These are phyloP conservation scores for Cyclocybe aegerita DNA, from an alignment of 768 basidiomycete species.

Conservation along the genomic window DNA sequence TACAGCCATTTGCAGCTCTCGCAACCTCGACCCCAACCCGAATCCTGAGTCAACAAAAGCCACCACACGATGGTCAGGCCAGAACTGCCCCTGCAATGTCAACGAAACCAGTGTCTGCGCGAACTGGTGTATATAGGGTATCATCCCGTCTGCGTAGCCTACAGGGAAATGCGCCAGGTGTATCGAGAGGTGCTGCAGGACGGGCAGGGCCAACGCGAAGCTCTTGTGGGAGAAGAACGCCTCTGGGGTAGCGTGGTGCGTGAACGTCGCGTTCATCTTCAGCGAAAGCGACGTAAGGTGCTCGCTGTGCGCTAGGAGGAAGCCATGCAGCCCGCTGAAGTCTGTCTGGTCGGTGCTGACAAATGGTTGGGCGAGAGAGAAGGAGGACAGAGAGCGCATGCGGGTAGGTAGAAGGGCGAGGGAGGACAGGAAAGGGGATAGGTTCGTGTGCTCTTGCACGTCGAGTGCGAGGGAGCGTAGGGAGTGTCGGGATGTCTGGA, in stretches of 20 bases:
- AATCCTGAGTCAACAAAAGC: conserved; percentile 5
- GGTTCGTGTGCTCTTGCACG: conserved; percentile 12
- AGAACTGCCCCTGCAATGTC: neutral
- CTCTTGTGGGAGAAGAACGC: conserved; percentile 11
- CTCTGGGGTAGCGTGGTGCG: conserved; percentile 1
- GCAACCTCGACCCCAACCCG: neutral
- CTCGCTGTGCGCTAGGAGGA: conserved; percentile 18
- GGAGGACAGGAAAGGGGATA: conserved; percentile 12
- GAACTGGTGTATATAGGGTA: conserved; percentile 10
- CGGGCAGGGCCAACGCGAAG: conserved; percentile 8
- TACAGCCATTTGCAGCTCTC: conserved; percentile 3
- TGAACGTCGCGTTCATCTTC: neutral
- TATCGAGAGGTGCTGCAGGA: conserved; percentile 6
- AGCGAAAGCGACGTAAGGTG: conserved; percentile 16
- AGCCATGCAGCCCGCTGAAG: conserved; percentile 16
- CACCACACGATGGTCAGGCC: neutral
- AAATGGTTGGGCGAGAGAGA: conserved; percentile 16
- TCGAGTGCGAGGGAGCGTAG: conserved; percentile 14
- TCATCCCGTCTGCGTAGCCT: conserved; percentile 1
- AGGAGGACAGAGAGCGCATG: conserved; percentile 15
- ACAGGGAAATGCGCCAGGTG: conserved; percentile 5
- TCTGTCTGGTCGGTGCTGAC: conserved; percentile 11
- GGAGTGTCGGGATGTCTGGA: conserved; percentile 19
- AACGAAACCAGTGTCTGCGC: conserved; percentile 8
- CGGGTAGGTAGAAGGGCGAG: conserved; percentile 3